Evolutionary conservation across 108 stramenopile genomes (phyloP).

Genomic region (Cyclotella choctawhatcheeana): DNA sequence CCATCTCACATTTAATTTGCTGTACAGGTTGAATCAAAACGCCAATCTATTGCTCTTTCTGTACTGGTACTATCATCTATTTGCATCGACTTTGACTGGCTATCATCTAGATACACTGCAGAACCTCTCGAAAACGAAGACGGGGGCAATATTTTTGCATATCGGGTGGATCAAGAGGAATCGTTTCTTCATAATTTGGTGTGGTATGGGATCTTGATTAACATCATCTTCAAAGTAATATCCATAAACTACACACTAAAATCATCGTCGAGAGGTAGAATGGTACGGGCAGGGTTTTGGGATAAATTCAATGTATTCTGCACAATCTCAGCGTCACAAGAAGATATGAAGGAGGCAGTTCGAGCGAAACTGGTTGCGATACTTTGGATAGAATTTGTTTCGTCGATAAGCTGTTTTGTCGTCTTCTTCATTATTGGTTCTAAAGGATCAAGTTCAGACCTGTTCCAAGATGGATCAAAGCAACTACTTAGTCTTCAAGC

Average conservation of each 20-base stretch:
- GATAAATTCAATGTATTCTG: neutral
- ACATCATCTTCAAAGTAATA: constrained; percentile 3
- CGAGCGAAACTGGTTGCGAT: constrained; percentile 11
- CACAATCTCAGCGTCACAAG: neutral
- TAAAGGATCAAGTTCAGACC: neutral
- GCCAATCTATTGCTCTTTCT: constrained; percentile 4
- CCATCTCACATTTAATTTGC: neutral
- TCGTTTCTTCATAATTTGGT: constrained; percentile 9
- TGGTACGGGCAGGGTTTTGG: constrained; percentile 2
- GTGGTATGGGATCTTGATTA: constrained; percentile 20
- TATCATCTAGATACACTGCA: constrained; percentile 11
- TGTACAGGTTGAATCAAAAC: constrained; percentile 9
- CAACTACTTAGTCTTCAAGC: constrained; percentile 25
- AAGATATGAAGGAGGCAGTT: neutral
- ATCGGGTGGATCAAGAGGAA: constrained; percentile 6
- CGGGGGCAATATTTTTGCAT: neutral
- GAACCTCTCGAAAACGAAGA: constrained; percentile 7
- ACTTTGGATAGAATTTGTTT: constrained; percentile 23
- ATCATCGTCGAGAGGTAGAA: constrained; percentile 15
- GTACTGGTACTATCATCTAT: constrained; percentile 1
- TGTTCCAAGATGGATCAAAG: constrained; percentile 3
- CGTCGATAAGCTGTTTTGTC: neutral
- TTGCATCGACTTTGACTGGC: constrained; percentile 20
- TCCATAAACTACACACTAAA: constrained; percentile 4
- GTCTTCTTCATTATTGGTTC: constrained; percentile 21